phyloP scores from a whole-genome alignment of 2,329 filamentous ascomycete species.

The Eutypa lata region DNA sequence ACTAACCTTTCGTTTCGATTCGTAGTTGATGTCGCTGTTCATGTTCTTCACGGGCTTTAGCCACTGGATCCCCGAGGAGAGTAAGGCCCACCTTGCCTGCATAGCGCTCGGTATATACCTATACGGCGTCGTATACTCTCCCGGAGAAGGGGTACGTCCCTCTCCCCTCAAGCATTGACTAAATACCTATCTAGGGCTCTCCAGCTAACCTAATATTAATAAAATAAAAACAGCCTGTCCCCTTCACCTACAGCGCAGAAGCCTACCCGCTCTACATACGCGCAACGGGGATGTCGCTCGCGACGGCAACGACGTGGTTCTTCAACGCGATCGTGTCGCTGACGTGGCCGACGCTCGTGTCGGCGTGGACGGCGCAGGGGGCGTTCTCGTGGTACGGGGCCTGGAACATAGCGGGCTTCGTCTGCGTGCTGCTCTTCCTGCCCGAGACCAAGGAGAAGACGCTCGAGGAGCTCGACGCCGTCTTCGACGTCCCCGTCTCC shows the following conservation, averaged over 20 bases:
- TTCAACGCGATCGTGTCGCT: slow-evolving; percentile 34
- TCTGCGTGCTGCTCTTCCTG: slow-evolving; percentile 38
- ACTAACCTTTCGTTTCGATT: too few relatives aligned
- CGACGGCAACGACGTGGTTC: slow-evolving; percentile 49
- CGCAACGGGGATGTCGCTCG: slow-evolving; percentile 58
- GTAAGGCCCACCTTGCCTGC: slow-evolving; percentile 38
- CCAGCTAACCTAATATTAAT: too few relatives aligned
- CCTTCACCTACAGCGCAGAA: slow-evolving; percentile 66
- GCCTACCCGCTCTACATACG: slow-evolving; percentile 64
- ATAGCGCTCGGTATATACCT: slow-evolving; percentile 49
- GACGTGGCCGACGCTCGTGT: slow-evolving; percentile 44
- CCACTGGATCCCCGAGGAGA: slow-evolving; percentile 39
- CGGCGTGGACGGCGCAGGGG: slow-evolving; percentile 43
- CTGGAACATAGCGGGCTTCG: slow-evolving; percentile 46
- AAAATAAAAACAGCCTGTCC: slow-evolving; percentile 47
- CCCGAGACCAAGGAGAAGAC: slow-evolving; percentile 44
- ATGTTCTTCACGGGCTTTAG: slow-evolving; percentile 45
- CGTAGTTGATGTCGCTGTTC: slow-evolving; percentile 52
- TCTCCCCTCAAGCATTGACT: too few relatives aligned
- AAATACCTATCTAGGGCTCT: too few relatives aligned
- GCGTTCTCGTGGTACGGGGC: slow-evolving; percentile 48
- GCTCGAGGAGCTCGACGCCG: slow-evolving; percentile 41
- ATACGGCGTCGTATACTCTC: slow-evolving; percentile 50
- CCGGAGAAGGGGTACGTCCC: slow-evolving; percentile 53
- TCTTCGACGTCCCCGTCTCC: slow-evolving; percentile 30